Evolutionary conservation across 306 rosid genomes (phyloP).

Genomic region (Acacia acuminata): DNA sequence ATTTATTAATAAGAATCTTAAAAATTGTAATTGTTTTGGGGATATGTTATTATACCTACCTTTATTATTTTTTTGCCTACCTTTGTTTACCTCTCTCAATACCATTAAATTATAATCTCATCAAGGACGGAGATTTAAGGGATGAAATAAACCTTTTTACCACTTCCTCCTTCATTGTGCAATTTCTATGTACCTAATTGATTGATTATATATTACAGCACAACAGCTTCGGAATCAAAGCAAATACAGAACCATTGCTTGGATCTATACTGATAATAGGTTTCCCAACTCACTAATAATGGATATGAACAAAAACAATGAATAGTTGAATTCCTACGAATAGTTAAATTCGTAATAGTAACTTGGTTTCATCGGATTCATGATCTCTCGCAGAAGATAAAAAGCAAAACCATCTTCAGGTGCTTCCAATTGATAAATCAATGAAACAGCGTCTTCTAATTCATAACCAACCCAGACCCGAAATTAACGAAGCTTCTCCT

Average conservation of each 20-base stretch:
- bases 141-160: no score
- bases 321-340: neutral
- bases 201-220: neutral
- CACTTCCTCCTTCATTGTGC: no score
- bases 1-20: no score
- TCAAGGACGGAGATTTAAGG: no score
- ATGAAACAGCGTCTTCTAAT: neutral
- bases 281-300: neutral
- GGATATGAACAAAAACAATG: neutral
- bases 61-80: no score
- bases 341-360: neutral
- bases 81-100: no score
- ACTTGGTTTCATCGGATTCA: conserved; percentile 8
- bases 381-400: conserved; percentile 9
- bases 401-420: conserved; percentile 21
- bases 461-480: neutral
- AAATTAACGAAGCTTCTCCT: neutral
- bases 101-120: no score
- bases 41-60: no score
- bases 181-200: neutral
- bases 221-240: conserved; percentile 21
- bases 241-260: neutral
- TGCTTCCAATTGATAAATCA: neutral
- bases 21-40: no score
- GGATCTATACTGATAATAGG: neutral